Evolutionary conservation across 1,284 basidiomycete species (phyloP), one percentile per base, ranked within the genome.

Genomic region (Rhodotorula sp.): DNA sequence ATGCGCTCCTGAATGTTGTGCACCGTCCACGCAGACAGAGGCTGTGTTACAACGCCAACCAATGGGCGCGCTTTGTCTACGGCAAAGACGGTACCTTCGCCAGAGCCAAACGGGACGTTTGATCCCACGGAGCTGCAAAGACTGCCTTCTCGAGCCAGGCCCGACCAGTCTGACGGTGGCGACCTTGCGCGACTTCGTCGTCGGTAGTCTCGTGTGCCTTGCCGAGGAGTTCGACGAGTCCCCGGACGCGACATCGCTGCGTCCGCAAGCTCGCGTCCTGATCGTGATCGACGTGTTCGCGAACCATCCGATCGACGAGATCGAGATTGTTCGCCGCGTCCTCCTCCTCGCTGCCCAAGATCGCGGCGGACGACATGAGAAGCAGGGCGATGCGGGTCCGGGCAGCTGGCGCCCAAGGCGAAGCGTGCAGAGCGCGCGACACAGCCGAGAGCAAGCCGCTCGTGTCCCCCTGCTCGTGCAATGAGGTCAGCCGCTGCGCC

Each of bases 371-470:
- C 24, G n/a, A 12, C 57, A 29, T 15, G 63, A 74, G 55, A 46
- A 72, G 66, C 15, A 64, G 64, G 2, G 70, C 69, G 58, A 59
- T 46, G 45, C 55, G 53, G 3, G 62, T 72, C 5, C 73, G 71
- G 10, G 51, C 56, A 15, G 60, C 8, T 6, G 71, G 66, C 8
- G 53, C 59, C 73, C 73, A 75, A 5, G 73, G 73, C 14, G 51
- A 58, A 4, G 73, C 73, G 46, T 75, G 73, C 5, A 75, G 63
- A 1, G 62, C 48, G n/a, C 68, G 68, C 26, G 66, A 67, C 7
- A 56, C 60, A 18, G 59, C 58, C 26, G 68, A 66, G n/a, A 70
- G n/a, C 1, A 71, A 66, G 30, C 45, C 61, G 26, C 42, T 22
- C 14, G 58, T 29, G 30, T 72, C 56, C 46, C 37, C 10, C 68